These are phyloP conservation scores for Heterobasidion occidentale DNA, from an alignment of 1,284 basidiomycete genomes.

Conservation along the genomic window DNA sequence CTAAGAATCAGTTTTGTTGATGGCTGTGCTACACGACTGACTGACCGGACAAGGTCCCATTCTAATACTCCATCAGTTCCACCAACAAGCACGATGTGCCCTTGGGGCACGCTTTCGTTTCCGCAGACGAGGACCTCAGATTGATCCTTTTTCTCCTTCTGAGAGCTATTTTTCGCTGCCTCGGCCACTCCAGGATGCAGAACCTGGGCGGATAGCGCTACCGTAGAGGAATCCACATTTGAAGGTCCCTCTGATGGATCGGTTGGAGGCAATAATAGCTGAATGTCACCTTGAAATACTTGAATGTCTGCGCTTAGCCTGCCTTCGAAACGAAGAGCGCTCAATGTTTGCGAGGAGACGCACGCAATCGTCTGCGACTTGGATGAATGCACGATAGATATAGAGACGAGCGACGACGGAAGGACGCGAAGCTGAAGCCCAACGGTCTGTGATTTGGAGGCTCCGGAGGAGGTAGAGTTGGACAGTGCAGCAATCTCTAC, in stretches of 20 bases:
- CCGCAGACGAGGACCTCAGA: too few relatives aligned
- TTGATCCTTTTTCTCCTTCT: constrained; percentile 15
- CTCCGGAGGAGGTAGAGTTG: not conserved
- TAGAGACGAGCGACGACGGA: constrained; percentile 7
- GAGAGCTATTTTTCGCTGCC: constrained; percentile 8
- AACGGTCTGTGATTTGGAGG: not conserved
- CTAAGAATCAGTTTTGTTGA: too few relatives aligned
- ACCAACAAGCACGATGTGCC: too few relatives aligned
- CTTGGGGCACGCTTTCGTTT: too few relatives aligned
- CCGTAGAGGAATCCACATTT: constrained; percentile 6
- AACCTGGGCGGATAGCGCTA: constrained; percentile 10
- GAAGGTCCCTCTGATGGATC: constrained; percentile 17
- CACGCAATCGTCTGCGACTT: constrained; percentile 9
- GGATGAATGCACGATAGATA: constrained; percentile 1
- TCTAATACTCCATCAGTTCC: too few relatives aligned
- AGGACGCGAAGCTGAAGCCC: constrained; percentile 9
- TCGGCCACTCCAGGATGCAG: constrained; percentile 6
- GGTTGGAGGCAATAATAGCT: constrained; percentile 18
- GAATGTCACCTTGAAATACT: constrained; percentile 11
- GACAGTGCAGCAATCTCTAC: not conserved
- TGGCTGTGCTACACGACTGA: too few relatives aligned
- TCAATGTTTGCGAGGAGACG: constrained; percentile 12
- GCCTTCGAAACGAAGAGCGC: constrained; percentile 3
- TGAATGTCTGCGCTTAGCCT: constrained; percentile 3
- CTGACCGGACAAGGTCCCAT: too few relatives aligned